Conservation (phyloP, 2,329 filamentous ascomycete species). For the Fusarium neocosmosporiellum region DNA sequence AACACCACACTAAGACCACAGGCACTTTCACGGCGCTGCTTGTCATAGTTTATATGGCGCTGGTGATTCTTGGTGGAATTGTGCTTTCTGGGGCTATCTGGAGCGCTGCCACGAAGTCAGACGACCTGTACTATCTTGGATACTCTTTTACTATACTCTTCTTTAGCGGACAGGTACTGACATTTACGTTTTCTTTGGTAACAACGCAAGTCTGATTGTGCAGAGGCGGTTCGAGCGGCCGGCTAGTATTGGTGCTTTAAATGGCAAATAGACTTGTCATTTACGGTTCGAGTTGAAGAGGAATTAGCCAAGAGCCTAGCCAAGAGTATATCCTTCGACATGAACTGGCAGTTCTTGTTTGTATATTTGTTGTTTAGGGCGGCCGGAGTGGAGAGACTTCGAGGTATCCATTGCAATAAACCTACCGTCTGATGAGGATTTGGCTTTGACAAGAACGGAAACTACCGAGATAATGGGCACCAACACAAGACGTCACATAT, state of each 20-base stretch:
- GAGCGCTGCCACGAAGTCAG: too few relatives aligned
- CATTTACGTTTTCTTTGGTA: background rate
- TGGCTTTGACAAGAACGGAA: too few relatives aligned
- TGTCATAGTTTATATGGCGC: background rate
- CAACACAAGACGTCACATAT: too few relatives aligned
- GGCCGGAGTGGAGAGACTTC: background rate
- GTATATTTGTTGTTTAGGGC: background rate
- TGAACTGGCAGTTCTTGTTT: background rate
- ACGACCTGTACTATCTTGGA: too few relatives aligned
- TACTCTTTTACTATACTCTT: background rate
- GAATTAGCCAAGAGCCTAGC: too few relatives aligned
- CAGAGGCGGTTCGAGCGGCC: background rate
- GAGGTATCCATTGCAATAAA: background rate
- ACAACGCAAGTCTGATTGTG: background rate
- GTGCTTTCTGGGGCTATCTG: background rate
- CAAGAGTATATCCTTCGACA: background rate
- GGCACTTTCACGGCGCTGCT: background rate
- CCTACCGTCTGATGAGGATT: background rate
- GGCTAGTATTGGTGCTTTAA: background rate
- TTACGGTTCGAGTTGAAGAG: background rate
- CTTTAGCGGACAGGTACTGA: background rate
- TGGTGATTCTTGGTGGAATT: background rate
- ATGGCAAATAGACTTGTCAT: background rate
- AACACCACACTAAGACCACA: background rate
- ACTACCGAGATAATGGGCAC: too few relatives aligned